These are phyloP conservation scores for Inonotus obliquus DNA, from an alignment of 1,284 basidiomycete genomes.

Conservation along the genomic window DNA sequence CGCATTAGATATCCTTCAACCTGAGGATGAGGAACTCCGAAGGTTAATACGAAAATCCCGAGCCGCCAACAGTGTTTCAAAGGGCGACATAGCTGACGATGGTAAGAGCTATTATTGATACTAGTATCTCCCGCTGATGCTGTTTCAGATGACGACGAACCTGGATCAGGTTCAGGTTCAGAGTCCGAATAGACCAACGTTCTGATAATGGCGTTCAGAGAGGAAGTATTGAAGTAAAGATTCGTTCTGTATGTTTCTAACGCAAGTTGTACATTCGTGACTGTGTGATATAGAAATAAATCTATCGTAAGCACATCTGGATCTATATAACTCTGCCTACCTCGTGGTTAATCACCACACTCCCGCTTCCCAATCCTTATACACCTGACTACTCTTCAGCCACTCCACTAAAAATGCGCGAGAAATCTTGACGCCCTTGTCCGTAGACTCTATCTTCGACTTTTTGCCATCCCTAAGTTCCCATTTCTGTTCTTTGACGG, in stretches of 20 bases:
- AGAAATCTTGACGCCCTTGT: slow-evolving; percentile 52
- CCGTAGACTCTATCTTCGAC: slow-evolving; percentile 60
- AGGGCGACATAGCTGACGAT: slow-evolving; percentile 39
- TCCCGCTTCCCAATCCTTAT: slow-evolving; percentile 14
- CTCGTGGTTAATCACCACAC: slow-evolving; percentile 8
- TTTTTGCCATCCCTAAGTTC: slow-evolving; percentile 71
- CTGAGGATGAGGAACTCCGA: slow-evolving; percentile 41
- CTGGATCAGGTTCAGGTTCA: slow-evolving; percentile 23
- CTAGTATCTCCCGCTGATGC: slow-evolving; percentile 23
- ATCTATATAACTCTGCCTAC: neutral
- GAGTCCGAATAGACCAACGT: slow-evolving; percentile 11
- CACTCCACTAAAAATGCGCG: slow-evolving; percentile 68
- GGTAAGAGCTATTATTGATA: slow-evolving; percentile 24
- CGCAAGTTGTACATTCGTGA: neutral
- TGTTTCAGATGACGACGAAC: slow-evolving; percentile 33
- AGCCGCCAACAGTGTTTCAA: slow-evolving; percentile 36
- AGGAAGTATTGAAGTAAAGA: too few species aligned
- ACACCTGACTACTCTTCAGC: slow-evolving; percentile 33
- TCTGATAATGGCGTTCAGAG: too few species aligned
- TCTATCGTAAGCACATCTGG: neutral
- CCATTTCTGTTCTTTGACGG: slow-evolving; percentile 92
- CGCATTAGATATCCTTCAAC: slow-evolving; percentile 52
- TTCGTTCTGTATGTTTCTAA: neutral
- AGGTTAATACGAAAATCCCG: slow-evolving; percentile 47
- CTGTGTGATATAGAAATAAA: neutral